phyloP scores from a whole-genome alignment of 2,329 filamentous ascomycete species.

The Claviceps sp. region DNA sequence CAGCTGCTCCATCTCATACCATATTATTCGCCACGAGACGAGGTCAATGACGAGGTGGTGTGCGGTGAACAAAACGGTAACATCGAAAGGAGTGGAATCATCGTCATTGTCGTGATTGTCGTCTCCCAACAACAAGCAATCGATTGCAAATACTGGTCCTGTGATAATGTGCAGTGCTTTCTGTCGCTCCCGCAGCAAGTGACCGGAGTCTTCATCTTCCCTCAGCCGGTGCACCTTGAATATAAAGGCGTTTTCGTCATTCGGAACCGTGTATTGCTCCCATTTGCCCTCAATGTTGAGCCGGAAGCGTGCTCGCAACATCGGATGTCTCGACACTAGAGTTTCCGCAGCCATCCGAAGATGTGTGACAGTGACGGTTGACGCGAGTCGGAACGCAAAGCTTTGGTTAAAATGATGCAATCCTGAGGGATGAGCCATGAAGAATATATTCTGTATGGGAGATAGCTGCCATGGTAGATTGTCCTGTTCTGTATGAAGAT shows the following conservation, averaged over 20 bases:
- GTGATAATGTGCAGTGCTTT: background rate
- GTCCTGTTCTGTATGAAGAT: background rate
- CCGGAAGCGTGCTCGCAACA: slow-evolving; percentile 22
- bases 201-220: background rate
- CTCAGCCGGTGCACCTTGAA: background rate
- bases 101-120: background rate
- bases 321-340: slow-evolving; percentile 19
- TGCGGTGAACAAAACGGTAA: slow-evolving; percentile 4
- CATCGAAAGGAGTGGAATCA: background rate
- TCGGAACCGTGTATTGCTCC: slow-evolving; percentile 7
- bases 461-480: background rate
- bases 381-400: slow-evolving; percentile 18
- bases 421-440: slow-evolving; percentile 6
- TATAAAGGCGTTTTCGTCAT: slow-evolving; percentile 6
- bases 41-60: slow-evolving; percentile 24
- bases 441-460: background rate
- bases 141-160: background rate
- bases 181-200: background rate
- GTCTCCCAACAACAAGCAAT: background rate
- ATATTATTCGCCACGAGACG: slow-evolving; percentile 32
- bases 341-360: slow-evolving; percentile 9
- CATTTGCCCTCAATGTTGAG: slow-evolving; percentile 6
- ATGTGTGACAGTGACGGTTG: background rate
- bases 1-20: slow-evolving; percentile 8
- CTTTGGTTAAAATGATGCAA: slow-evolving; percentile 30